Evolutionary conservation across 2,329 filamentous ascomycete species (phyloP).

Genomic region (Dactylellina haptotyla): DNA sequence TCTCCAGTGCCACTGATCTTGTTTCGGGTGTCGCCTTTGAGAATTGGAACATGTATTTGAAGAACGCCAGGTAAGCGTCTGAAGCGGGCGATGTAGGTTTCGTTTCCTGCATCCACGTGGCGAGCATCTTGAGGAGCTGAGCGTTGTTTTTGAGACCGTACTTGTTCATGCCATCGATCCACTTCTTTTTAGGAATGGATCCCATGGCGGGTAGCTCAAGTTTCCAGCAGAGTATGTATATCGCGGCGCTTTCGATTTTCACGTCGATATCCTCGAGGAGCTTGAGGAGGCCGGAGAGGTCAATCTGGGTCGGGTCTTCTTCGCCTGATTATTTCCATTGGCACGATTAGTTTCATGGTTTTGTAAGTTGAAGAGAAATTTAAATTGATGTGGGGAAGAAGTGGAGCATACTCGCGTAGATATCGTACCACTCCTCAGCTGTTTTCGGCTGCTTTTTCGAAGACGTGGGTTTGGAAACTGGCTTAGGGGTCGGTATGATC

Average conservation of each 20-base stretch:
- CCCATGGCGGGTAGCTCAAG: conserved; percentile 38
- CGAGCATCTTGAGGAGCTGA: conserved; percentile 35
- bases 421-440: conserved; percentile 39
- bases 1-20: conserved; percentile 25
- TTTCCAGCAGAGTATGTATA: conserved; percentile 53
- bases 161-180: conserved; percentile 50
- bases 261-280: conserved; percentile 43
- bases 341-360: neutral
- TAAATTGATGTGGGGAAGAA: no score
- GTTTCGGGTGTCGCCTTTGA: conserved; percentile 41
- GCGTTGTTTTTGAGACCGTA: conserved; percentile 31
- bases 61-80: conserved; percentile 29
- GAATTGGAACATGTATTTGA: conserved; percentile 53
- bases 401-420: conserved; percentile 46
- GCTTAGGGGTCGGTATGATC: conserved; percentile 4
- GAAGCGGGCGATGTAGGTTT: conserved; percentile 41
- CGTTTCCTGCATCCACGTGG: conserved; percentile 35
- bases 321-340: conserved; percentile 4
- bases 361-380: neutral
- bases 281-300: conserved; percentile 29
- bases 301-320: conserved; percentile 39
- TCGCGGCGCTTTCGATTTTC: conserved; percentile 45
- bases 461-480: neutral
- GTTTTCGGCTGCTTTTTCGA: conserved; percentile 36
- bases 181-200: conserved; percentile 44